phyloP scores from a whole-genome alignment of 2,329 filamentous ascomycete species.

The Pestalotiopsis sp. region DNA sequence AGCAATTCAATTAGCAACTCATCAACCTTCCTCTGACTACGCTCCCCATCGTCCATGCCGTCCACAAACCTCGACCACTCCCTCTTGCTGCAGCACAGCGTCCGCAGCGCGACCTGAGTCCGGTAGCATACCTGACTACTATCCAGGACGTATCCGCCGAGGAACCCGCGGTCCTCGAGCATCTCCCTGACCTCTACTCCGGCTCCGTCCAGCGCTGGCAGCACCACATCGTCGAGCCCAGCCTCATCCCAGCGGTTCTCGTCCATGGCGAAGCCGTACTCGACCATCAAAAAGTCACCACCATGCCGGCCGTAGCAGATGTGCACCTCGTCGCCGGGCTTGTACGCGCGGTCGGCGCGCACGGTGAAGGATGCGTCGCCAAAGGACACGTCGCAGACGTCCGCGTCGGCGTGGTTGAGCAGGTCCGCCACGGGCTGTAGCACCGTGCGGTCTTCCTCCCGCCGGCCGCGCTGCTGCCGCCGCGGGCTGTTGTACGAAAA shows the following conservation, averaged over 20 bases:
- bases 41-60: conserved; percentile 47
- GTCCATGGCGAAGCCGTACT: conserved; percentile 60
- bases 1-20: conserved; percentile 40
- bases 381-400: conserved; percentile 54
- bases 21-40: conserved; percentile 43
- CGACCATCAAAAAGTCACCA: conserved; percentile 73
- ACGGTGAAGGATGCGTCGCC: conserved; percentile 56
- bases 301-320: conserved; percentile 72
- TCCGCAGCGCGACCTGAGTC: conserved; percentile 55
- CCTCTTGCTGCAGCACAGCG: conserved; percentile 38
- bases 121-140: conserved; percentile 53
- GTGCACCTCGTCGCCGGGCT: conserved; percentile 64
- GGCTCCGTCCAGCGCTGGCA: conserved; percentile 35
- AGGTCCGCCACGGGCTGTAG: conserved; percentile 75
- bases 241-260: conserved; percentile 56
- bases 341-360: conserved; percentile 52
- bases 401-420: conserved; percentile 60
- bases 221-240: conserved; percentile 48
- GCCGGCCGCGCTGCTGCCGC: conserved; percentile 42
- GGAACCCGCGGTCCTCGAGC: conserved; percentile 50
- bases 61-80: conserved; percentile 52
- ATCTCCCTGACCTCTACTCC: conserved; percentile 31
- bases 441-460: conserved; percentile 61
- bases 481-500: conserved; percentile 59
- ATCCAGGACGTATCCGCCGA: conserved; percentile 56